These are phyloP conservation scores for Hypoxylon cercidicola DNA, from an alignment of 495 filamentous ascomycete genomes.

Conservation along the genomic window DNA sequence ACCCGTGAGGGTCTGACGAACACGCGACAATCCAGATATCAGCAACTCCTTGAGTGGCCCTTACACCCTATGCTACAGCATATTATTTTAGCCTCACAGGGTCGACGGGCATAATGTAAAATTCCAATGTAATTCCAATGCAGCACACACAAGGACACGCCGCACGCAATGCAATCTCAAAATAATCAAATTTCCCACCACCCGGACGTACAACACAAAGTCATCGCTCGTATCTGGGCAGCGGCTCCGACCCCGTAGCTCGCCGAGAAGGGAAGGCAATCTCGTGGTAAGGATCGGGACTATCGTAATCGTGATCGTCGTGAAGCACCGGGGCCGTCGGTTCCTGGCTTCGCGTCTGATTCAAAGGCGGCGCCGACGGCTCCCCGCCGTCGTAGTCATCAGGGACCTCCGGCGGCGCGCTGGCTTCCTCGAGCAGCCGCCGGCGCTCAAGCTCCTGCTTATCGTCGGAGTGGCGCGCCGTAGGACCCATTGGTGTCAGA, in stretches of 20 bases:
- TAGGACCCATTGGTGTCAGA: slow-evolving; percentile 45
- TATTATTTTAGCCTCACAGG: no score
- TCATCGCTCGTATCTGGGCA: slow-evolving; percentile 59
- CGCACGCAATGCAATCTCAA: background rate
- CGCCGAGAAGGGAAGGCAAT: slow-evolving; percentile 37
- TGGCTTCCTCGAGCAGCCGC: slow-evolving; percentile 75
- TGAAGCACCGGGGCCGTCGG: slow-evolving; percentile 75
- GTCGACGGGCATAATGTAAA: no score
- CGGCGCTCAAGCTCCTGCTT: slow-evolving; percentile 86
- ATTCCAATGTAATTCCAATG: no score
- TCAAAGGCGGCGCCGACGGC: slow-evolving; percentile 31
- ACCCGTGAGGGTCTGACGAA: no score
- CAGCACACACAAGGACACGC: background rate
- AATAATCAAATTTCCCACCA: no score
- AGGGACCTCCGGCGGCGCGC: slow-evolving; percentile 68
- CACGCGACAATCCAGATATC: no score
- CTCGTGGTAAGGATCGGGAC: slow-evolving; percentile 46
- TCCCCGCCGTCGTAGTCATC: slow-evolving; percentile 56
- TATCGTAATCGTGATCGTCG: slow-evolving; percentile 68
- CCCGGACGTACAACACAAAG: no score
- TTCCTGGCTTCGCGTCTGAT: slow-evolving; percentile 34
- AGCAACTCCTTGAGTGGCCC: no score
- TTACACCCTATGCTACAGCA: no score
- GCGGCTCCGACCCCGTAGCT: slow-evolving; percentile 45
- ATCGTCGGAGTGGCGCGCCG: slow-evolving; percentile 68